Base-by-base conservation (phyloP, 257 asterid species). In the Vinca minor region DNA sequence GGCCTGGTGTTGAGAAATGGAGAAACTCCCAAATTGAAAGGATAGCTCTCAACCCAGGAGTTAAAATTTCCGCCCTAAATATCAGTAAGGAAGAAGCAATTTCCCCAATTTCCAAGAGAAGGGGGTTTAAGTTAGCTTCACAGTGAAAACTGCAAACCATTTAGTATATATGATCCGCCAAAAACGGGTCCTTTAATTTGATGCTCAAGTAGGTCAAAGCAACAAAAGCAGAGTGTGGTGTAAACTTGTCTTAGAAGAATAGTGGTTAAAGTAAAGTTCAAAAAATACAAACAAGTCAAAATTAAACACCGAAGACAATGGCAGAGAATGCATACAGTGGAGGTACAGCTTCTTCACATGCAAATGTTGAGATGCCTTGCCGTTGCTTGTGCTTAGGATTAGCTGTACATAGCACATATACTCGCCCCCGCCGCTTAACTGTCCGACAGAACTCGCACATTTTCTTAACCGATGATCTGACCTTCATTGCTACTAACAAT, bases 381-480 rank as follows among this genome's bases (percentile, higher is more conserved):
- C 95, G 76, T 79, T 93, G 97, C 85, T 93, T 93, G 80, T 93
- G 98, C 87, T 93, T 93, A 65, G 97, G 97, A 79, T 87, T 89
- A 38, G 83, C 91, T 12, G 97, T 35, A 77, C 98, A 93, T 66
- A 89, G 58, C 44, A 89, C 89, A 64, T 87, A 93, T 32, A 93
- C 91, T 26, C 96, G 89, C 69, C 97, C 96, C 32, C 94, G 95
- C 38, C 98, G 83, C 73, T 89, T 93, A 74, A 89, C 81, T 7
- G 91, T 84, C 59, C 85, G 81, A 68, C 98, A 93, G 72, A 79
- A 89, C 82, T 84, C 97, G 10, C 98, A 93, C 91, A 93, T 61
- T 74, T 89, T 93, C 77, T 93, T 93, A 58, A 93, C 98, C 20
- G 98, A 87, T 18, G 98, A 83, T 41, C 97, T 88, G 46, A 92